Percentiles rank a stretch among this genome's conserved stretches.
Conservation (phyloP, 129 eudicot species). For the Tanacetum coccineum region DNA sequence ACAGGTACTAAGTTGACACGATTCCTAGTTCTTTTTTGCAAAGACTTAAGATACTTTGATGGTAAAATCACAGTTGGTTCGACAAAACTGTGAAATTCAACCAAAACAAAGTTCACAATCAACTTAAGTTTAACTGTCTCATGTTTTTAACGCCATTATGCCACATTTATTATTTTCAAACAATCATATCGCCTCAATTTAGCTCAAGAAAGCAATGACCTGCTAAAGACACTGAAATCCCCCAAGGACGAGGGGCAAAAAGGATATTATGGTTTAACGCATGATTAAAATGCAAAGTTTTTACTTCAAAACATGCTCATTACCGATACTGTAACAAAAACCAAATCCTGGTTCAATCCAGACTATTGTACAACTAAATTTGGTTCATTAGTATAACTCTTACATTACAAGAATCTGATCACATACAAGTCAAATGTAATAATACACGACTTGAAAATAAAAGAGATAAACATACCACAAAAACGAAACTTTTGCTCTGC, state of each 20-base stretch:
- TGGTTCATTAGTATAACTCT: background rate
- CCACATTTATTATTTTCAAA: background rate
- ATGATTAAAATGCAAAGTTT: background rate
- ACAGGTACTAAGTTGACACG: background rate
- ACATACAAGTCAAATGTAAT: background rate
- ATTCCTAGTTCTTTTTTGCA: background rate
- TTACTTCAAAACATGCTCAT: background rate
- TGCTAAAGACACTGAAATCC: background rate
- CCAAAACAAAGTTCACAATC: too few species aligned
- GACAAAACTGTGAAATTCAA: conserved; percentile 2
- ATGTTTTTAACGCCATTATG: too few species aligned
- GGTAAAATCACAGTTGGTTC: background rate
- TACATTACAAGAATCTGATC: conserved; percentile 1
- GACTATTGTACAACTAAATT: background rate
- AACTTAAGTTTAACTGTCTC: background rate
- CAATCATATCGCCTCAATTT: conserved; percentile 3
- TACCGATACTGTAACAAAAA: background rate
- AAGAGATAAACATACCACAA: conserved; percentile 29
- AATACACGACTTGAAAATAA: background rate
- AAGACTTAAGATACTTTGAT: background rate
- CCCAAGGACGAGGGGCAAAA: background rate
- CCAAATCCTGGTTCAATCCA: background rate
- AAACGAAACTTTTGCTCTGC: background rate
- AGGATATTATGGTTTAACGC: background rate
- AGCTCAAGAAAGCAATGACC: background rate